phyloP scores from a whole-genome alignment of 1,284 basidiomycete genomes.

The Cutaneotrichosporon mucoides region DNA sequence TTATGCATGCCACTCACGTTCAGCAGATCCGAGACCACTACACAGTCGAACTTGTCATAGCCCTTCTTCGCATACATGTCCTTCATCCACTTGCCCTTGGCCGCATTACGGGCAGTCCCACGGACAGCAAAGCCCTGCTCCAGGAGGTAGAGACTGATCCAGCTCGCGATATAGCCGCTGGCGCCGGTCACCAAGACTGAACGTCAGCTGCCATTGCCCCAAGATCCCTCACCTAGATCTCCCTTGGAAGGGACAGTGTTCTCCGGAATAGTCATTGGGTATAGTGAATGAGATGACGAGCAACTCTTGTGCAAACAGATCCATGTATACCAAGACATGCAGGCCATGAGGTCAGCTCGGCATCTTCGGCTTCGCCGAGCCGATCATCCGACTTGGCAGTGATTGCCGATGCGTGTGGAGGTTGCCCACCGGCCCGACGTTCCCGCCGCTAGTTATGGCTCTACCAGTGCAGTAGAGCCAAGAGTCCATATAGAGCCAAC shows the following conservation, averaged over 20 bases:
- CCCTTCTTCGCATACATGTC: conserved; percentile 30
- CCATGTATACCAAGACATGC: too few relatives aligned
- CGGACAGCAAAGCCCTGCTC: conserved; percentile 43
- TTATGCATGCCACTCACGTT: conserved; percentile 25
- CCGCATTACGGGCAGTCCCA: conserved; percentile 47
- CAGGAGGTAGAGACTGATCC: conserved; percentile 37
- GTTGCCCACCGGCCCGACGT: too few relatives aligned
- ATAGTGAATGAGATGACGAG: too few relatives aligned
- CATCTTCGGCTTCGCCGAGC: too few relatives aligned
- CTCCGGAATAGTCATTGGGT: not conserved
- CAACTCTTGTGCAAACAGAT: too few relatives aligned
- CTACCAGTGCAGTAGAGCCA: not conserved
- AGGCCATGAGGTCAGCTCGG: too few relatives aligned
- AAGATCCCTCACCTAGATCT: conserved; percentile 6
- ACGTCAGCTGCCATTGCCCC: not conserved
- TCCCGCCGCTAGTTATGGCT: not conserved
- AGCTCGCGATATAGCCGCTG: conserved; percentile 40
- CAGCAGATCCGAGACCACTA: conserved; percentile 55
- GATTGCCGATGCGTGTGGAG: too few relatives aligned
- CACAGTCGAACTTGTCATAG: conserved; percentile 52
- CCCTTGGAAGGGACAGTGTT: conserved; percentile 11
- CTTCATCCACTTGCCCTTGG: conserved; percentile 49
- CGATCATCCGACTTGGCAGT: too few relatives aligned
- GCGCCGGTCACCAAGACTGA: conserved; percentile 44
- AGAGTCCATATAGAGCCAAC: too few relatives aligned